phyloP scores from a whole-genome alignment of 257 asterid species.

The Jaltomata sinuosa region DNA sequence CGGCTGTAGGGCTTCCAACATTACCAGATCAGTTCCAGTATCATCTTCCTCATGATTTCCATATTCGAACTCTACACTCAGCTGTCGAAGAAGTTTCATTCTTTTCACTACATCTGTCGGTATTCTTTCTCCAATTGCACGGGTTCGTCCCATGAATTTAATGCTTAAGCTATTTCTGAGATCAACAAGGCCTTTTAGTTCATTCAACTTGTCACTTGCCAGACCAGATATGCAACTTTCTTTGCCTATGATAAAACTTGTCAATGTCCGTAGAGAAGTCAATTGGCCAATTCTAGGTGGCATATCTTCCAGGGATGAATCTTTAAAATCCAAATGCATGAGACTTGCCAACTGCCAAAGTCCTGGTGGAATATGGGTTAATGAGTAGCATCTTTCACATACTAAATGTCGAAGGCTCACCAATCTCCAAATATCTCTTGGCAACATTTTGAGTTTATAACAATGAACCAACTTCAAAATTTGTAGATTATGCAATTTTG shows the following conservation, averaged over 20 bases:
- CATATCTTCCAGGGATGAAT: not conserved
- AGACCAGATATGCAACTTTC: not conserved
- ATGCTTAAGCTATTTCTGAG: not conserved
- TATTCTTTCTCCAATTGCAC: not conserved
- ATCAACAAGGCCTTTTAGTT: not conserved
- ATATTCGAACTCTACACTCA: not conserved
- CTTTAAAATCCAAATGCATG: not conserved
- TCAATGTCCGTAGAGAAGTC: not conserved
- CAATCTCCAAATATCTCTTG: not conserved
- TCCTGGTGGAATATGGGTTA: not conserved
- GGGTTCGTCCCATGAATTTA: not conserved
- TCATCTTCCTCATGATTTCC: not conserved
- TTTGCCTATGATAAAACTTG: not conserved
- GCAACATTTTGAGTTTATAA: not conserved
- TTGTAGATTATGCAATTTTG: not conserved
- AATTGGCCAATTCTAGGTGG: slow-evolving; percentile 1
- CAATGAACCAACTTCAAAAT: not conserved
- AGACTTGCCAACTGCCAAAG: not conserved
- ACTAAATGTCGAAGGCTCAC: not conserved
- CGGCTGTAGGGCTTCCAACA: not conserved
- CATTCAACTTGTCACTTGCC: not conserved
- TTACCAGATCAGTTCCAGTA: not conserved
- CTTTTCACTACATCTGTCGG: not conserved
- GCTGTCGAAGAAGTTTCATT: not conserved
- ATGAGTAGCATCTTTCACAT: not conserved